phyloP scores from a whole-genome alignment of 2,329 filamentous ascomycete genomes.

The Trichoderma brevicompactum region DNA sequence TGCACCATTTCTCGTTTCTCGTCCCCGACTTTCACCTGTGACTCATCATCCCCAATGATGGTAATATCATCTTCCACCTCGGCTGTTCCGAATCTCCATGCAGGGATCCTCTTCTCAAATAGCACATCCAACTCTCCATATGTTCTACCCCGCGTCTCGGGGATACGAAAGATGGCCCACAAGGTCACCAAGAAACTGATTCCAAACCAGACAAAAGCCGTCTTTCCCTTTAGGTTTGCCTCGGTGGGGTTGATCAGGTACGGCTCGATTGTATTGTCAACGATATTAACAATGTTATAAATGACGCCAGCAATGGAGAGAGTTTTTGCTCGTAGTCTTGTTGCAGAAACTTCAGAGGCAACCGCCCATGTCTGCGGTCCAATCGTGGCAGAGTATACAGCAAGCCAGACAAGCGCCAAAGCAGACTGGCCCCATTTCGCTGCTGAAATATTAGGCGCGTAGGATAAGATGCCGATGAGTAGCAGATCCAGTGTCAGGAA shows the following conservation, averaged over 20 bases:
- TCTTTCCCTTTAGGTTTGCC: slow-evolving; percentile 42
- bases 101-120: slow-evolving; percentile 37
- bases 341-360: slow-evolving; percentile 27
- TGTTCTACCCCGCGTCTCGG: slow-evolving; percentile 37
- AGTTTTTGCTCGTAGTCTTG: slow-evolving; percentile 31
- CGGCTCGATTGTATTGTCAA: slow-evolving; percentile 35
- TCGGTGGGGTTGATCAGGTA: slow-evolving; percentile 44
- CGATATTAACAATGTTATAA: slow-evolving; percentile 33
- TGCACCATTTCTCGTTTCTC: slow-evolving; percentile 14
- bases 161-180: slow-evolving; percentile 37
- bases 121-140: slow-evolving; percentile 38
- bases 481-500: slow-evolving; percentile 26
- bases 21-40: background rate
- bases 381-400: slow-evolving; percentile 26
- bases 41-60: slow-evolving; percentile 13
- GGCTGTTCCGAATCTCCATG: slow-evolving; percentile 39
- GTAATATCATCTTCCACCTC: slow-evolving; percentile 13
- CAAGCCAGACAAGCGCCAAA: slow-evolving; percentile 31
- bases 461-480: slow-evolving; percentile 27
- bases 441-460: slow-evolving; percentile 9
- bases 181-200: slow-evolving; percentile 29
- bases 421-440: slow-evolving; percentile 32
- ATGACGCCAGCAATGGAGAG: slow-evolving; percentile 34
- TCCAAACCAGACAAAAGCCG: slow-evolving; percentile 35
- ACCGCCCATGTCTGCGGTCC: slow-evolving; percentile 31